Evolutionary conservation across 176 grass and related monocot species (phyloP), one percentile per base, ranked within the genome.

Genomic region (Aegilops speltoides): DNA sequence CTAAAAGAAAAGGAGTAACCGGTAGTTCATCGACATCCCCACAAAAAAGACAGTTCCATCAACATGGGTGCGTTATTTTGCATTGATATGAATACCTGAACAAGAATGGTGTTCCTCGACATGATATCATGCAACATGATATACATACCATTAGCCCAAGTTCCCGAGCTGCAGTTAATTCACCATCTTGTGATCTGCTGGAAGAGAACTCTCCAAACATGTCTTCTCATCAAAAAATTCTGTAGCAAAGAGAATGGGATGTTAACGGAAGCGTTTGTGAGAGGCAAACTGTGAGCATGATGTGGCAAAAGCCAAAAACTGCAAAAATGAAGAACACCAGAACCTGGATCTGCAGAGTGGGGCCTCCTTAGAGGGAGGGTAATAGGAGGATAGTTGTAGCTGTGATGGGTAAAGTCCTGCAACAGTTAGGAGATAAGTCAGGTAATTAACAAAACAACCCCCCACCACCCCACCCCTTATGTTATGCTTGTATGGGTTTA

Each of bases 101-200:
- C 75, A 29, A 57, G 3, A 73, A 25, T 2, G 68, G 45, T 64
- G 66, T 85, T 77, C 74, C 46, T 77, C 11, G 16, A 76, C 73
- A 76, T 76, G 8, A 13, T 81, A 71, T 43, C 61, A 77, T 66
- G 72, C 23, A 59, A 81, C 22, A 82, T 28, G 50, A 40, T 60
- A 90, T 45, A 75, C 68, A 67, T 93, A 95, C 91, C 83, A 64
- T 85, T 29, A 91, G 82, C 24, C 80, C 91, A 82, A 93, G 88
- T 82, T 95, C 82, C 57, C 77, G 7, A 36, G 91, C 81, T 79
- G 83, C 46, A 83, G 83, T 89, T 52, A 85, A n/a, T 90, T 85
- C 63, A 82, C 68, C 86, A 83, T 70, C 83, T 62, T 64, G 54
- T 13, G 20, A 38, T 82, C 34, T 77, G 73, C 59, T 86, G 50